Evolutionary conservation across 2,329 filamentous ascomycete species (phyloP).

Genomic region (Aspergillus viridinutans): DNA sequence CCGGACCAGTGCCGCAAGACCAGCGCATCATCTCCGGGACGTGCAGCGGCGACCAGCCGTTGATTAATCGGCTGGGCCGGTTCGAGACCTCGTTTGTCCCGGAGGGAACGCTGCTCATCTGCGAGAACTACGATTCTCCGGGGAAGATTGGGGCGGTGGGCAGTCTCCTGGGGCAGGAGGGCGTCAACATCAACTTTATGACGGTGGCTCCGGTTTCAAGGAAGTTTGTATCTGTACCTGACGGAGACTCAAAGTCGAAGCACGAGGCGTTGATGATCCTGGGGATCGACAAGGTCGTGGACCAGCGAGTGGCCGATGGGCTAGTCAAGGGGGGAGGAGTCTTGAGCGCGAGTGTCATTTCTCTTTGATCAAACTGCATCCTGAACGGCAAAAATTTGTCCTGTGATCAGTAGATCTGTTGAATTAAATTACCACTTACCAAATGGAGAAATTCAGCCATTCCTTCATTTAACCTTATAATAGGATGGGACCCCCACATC

Average conservation of each 20-base stretch:
- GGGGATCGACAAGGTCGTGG: constrained; percentile 64
- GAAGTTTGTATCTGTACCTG: constrained; percentile 14
- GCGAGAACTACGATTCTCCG: constrained; percentile 75
- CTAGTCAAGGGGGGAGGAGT: constrained; percentile 50
- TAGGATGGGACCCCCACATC: too few relatives aligned
- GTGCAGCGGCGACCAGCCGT: constrained; percentile 39
- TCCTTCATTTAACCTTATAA: too few relatives aligned
- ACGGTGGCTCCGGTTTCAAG: constrained; percentile 54
- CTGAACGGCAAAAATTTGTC: too few relatives aligned
- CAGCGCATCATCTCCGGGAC: constrained; percentile 51
- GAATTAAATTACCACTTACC: too few relatives aligned
- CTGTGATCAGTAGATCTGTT: too few relatives aligned
- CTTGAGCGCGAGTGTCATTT: constrained; percentile 51
- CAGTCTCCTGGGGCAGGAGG: constrained; percentile 62
- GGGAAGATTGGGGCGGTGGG: constrained; percentile 81
- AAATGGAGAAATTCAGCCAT: too few relatives aligned
- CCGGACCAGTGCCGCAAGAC: constrained; percentile 19
- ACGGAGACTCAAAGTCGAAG: constrained; percentile 12
- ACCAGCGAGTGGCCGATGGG: constrained; percentile 50
- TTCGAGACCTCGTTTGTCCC: constrained; percentile 72
- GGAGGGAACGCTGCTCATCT: constrained; percentile 69
- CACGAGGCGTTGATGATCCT: constrained; percentile 80
- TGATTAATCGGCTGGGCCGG: constrained; percentile 68
- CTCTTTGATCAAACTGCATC: constrained; percentile 21
- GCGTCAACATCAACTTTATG: constrained; percentile 79